Evolutionary conservation across 169 alveolate genomes (phyloP).

Genomic region (Plasmodium falciparum): DNA sequence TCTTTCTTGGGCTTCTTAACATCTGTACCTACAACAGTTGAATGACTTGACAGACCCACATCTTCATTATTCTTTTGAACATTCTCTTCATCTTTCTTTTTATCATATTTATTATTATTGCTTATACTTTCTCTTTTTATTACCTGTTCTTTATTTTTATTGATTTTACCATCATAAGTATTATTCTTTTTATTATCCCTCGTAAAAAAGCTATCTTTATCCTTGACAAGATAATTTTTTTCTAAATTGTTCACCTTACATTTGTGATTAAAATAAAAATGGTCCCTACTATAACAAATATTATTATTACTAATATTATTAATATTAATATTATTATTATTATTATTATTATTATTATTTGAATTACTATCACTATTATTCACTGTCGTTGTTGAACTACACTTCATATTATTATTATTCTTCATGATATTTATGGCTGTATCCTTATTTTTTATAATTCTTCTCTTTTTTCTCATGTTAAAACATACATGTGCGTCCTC

Average conservation of each 20-base stretch:
- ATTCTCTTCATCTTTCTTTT: neutral
- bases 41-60: constrained; percentile 9
- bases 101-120: neutral
- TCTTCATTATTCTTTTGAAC: constrained; percentile 9
- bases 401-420: neutral
- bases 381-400: constrained; percentile 20
- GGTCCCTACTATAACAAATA: too few relatives aligned
- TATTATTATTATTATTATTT: neutral
- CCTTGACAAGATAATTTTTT: neutral
- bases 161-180: neutral
- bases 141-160: neutral
- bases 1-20: neutral
- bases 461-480: constrained; percentile 12
- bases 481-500: neutral
- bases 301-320: neutral
- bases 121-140: neutral
- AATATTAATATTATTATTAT: neutral
- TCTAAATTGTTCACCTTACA: neutral
- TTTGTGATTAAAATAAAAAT: neutral
- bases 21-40: neutral
- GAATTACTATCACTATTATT: constrained; percentile 32
- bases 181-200: neutral
- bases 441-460: constrained; percentile 11
- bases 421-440: neutral
- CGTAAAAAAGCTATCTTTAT: neutral